Conservation (phyloP, 208 protist genomes). For the Acanthamoeba lenticulata region DNA sequence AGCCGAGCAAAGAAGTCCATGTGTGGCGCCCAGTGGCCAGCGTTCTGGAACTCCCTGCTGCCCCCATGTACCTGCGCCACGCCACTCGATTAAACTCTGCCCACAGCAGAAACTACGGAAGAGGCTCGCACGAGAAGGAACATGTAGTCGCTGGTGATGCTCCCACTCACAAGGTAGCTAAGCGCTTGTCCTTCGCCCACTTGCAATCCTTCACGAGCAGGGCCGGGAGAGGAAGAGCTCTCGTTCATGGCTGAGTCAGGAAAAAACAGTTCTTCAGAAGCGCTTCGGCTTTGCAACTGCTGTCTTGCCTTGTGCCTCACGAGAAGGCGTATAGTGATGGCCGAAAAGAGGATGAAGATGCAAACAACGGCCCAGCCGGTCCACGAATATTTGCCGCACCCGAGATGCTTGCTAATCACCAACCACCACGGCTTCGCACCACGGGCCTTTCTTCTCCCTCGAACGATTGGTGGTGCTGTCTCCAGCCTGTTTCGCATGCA, state of each 20-base stretch:
- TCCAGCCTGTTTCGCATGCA: not conserved
- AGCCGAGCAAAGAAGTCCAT: constrained; percentile 41
- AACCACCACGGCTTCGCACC: not conserved
- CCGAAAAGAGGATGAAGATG: constrained; percentile 14
- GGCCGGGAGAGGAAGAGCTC: too few relatives aligned
- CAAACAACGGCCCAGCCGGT: not conserved
- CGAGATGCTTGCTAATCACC: not conserved
- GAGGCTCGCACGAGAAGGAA: not conserved
- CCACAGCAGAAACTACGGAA: not conserved
- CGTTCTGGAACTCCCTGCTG: constrained; percentile 55
- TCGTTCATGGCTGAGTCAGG: too few relatives aligned
- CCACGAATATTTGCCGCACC: not conserved
- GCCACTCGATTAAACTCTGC: not conserved
- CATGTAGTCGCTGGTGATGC: not conserved
- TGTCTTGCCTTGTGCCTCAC: not conserved
- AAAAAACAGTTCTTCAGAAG: too few relatives aligned
- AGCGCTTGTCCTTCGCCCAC: not conserved
- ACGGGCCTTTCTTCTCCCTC: not conserved
- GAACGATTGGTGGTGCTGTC: not conserved
- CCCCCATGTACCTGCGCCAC: constrained; percentile 38
- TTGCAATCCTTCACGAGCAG: not conserved
- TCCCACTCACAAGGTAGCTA: not conserved
- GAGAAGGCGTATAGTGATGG: constrained; percentile 5
- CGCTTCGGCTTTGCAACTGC: not conserved
- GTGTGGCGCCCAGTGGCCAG: constrained; percentile 36